These are phyloP conservation scores for Anisodus acutangulus DNA, from an alignment of 257 asterid species.

Conservation along the genomic window DNA sequence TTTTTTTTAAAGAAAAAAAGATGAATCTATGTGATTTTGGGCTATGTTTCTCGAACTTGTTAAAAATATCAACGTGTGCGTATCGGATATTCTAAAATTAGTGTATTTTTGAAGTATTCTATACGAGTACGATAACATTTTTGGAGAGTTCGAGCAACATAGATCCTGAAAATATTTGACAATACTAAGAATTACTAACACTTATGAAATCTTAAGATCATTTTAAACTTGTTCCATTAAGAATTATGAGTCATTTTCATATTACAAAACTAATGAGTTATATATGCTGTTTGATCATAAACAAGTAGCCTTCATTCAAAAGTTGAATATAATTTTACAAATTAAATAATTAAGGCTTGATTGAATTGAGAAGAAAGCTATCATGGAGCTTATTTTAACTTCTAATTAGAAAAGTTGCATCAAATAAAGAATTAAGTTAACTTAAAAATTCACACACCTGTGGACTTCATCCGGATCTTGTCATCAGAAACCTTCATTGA, in stretches of 20 bases:
- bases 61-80: too few species aligned
- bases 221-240: not conserved
- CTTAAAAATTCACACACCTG: not conserved
- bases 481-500: not conserved
- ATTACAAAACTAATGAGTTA: not conserved
- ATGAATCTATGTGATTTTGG: too few species aligned
- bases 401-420: not conserved
- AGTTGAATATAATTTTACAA: not conserved
- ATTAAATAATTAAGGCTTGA: not conserved
- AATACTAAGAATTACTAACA: not conserved
- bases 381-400: slow-evolving; percentile 10
- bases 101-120: too few species aligned
- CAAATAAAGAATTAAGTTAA: not conserved
- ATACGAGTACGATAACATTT: too few species aligned
- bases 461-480: not conserved
- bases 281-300: not conserved
- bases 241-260: too few species aligned
- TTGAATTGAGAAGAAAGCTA: not conserved
- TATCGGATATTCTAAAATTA: too few species aligned
- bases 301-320: not conserved
- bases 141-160: too few species aligned
- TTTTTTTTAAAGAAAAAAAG: not conserved
- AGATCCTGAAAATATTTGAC: not conserved
- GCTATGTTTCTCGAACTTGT: too few species aligned
- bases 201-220: not conserved